Percentiles rank a stretch among this genome's conserved stretches.
Conservation (phyloP, 306 rosid genomes). For the Morella rubra region DNA sequence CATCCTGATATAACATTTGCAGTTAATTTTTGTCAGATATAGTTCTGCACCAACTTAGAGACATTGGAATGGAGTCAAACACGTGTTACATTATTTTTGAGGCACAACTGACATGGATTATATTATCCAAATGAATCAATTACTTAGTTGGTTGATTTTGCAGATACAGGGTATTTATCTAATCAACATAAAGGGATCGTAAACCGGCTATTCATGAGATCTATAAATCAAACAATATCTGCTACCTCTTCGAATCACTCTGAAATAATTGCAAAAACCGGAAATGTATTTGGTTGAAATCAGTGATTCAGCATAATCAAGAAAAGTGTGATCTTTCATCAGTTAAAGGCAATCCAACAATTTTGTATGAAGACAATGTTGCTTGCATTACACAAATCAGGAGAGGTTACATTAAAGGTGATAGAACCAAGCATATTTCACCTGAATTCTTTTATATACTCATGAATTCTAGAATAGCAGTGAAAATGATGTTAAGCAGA, state of each 20-base stretch:
- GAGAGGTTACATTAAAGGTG: not conserved
- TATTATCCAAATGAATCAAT: no score
- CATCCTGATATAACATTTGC: not conserved
- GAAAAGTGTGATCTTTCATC: not conserved
- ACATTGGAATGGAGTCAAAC: no score
- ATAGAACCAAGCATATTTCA: not conserved
- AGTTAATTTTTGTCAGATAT: not conserved
- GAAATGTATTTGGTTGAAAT: not conserved
- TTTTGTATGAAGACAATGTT: not conserved
- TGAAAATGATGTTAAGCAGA: not conserved
- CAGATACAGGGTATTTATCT: no score
- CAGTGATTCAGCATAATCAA: not conserved
- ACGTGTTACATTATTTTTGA: no score
- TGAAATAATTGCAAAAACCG: not conserved
- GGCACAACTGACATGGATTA: no score
- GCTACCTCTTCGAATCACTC: constrained; percentile 7
- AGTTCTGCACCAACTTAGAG: not conserved
- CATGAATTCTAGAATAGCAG: not conserved
- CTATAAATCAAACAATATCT: not conserved
- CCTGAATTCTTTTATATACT: not conserved
- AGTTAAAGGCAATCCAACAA: not conserved
- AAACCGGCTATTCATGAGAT: no score
- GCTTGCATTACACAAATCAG: not conserved
- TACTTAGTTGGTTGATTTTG: no score
- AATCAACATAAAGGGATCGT: no score